A percentile compares a stretch with the other conserved stretches of the same genome.
These are phyloP conservation scores for Chalciporus piperatus DNA, from an alignment of 768 basidiomycete genomes.

Conservation along the genomic window DNA sequence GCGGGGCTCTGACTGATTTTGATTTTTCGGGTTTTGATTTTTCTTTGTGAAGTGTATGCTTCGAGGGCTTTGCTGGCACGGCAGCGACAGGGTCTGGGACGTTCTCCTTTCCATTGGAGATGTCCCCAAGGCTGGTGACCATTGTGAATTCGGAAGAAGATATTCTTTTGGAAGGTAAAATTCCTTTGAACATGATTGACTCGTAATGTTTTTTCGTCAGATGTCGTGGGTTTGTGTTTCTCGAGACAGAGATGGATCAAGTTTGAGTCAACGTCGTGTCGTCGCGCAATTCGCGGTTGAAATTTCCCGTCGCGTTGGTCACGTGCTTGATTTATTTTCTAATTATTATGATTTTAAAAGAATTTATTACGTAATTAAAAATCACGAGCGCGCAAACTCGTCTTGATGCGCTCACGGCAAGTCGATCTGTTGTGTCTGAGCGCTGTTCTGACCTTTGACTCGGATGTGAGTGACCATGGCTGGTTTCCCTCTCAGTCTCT, in stretches of 20 bases:
- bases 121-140: conserved; percentile 52
- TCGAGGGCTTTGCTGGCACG: conserved; percentile 30
- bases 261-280: too few relatives aligned
- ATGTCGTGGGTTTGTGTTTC: conserved; percentile 3
- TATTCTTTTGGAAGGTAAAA: conserved; percentile 66
- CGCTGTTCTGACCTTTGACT: too few relatives aligned
- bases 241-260: neutral
- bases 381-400: conserved; percentile 12
- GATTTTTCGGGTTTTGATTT: conserved; percentile 42
- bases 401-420: conserved; percentile 8
- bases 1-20: conserved; percentile 42
- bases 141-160: conserved; percentile 72
- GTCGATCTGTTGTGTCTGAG: too few relatives aligned
- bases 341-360: conserved; percentile 5
- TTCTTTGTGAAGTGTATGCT: conserved; percentile 18
- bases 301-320: conserved; percentile 30
- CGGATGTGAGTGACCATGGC: too few relatives aligned
- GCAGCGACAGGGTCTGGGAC: conserved; percentile 41
- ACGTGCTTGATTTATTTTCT: conserved; percentile 32
- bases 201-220: neutral
- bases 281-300: conserved; percentile 30
- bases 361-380: conserved; percentile 15
- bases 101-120: conserved; percentile 66
- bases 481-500: too few relatives aligned
- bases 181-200: conserved; percentile 71